Evolutionary conservation across 257 asterid species (phyloP), one percentile per base, ranked within the genome.

Genomic region (Prunella vulgaris): DNA sequence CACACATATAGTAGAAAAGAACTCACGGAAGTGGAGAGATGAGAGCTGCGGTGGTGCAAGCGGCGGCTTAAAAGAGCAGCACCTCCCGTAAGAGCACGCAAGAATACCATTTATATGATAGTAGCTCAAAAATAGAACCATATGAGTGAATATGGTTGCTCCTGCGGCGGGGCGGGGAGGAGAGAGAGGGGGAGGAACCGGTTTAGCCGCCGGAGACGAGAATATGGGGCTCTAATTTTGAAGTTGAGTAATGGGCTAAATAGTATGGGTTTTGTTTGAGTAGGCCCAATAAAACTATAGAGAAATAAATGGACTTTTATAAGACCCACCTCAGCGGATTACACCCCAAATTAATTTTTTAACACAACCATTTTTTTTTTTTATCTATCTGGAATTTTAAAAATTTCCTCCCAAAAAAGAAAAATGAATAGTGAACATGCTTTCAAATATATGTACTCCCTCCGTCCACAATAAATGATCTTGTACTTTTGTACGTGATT

Each of bases 1-100:
- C 10, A 21, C 17, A 54, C 5, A 21, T 22, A 3, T 10, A 14
- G 58, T 30, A 33, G 28, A 69, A 25, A 35, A 22, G 59, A 70
- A 76, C 84, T 77, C 73, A 80, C 82, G 0, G 71, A 66, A 27
- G 62, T 37, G 71, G 62, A 51, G 22, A 62, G 58, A 61, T 56
- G 74, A 73, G 80, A 69, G 49, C 38, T 27, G 18, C 52, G 70
- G 63, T 15, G 38, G 74, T 8, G 71, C 70, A 61, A 64, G 12
- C 73, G 73, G 6, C 73, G 77, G 59, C 18, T 28, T 49, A 54
- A 66, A 51, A 42, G 51, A 65, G 80, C 67, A 38, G 73, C 80
- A 35, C 75, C 60, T 68, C 72, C 71, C 25, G 12, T 52, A 3
- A 69, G 60, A 48, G 77, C 38, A 60, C 68, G 57, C 33, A 62